Evolutionary conservation across 2,329 filamentous ascomycete species (phyloP).

Genomic region (Exophiala bonariae): DNA sequence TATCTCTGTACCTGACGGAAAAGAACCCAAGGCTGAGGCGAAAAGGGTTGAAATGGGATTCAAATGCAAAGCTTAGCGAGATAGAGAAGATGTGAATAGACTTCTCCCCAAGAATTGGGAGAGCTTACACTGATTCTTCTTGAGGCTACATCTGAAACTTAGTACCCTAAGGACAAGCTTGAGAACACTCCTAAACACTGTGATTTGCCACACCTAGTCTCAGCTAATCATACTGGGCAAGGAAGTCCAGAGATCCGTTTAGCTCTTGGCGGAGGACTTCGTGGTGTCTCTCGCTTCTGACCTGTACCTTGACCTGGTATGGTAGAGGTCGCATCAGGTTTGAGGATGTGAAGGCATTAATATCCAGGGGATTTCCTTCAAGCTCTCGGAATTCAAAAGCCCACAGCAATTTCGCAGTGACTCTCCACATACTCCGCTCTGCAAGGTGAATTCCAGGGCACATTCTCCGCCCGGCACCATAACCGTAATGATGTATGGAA

Average conservation of each 20-base stretch:
- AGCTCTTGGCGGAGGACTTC: slow-evolving; percentile 5
- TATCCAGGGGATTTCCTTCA: slow-evolving; percentile 6
- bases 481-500: slow-evolving; percentile 16
- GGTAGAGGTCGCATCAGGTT: slow-evolving; percentile 12
- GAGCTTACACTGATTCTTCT: too few species aligned
- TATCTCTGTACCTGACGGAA: too few species aligned
- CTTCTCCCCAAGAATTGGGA: too few species aligned
- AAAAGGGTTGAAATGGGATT: too few species aligned
- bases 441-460: slow-evolving; percentile 53
- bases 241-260: slow-evolving; percentile 8
- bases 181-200: too few species aligned
- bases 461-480: slow-evolving; percentile 46
- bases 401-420: slow-evolving; percentile 55
- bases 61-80: too few species aligned
- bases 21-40: too few species aligned
- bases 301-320: slow-evolving; percentile 7
- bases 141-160: too few species aligned
- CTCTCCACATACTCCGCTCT: slow-evolving; percentile 50
- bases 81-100: too few species aligned
- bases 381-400: slow-evolving; percentile 33
- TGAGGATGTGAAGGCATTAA: slow-evolving; percentile 14
- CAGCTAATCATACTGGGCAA: slow-evolving; percentile 10
- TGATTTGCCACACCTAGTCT: too few species aligned
- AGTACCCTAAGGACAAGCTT: too few species aligned
- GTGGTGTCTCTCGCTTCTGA: slow-evolving; percentile 6